Evolutionary conservation across 2,329 filamentous ascomycete species (phyloP).

Genomic region (Emergomyces africanus): DNA sequence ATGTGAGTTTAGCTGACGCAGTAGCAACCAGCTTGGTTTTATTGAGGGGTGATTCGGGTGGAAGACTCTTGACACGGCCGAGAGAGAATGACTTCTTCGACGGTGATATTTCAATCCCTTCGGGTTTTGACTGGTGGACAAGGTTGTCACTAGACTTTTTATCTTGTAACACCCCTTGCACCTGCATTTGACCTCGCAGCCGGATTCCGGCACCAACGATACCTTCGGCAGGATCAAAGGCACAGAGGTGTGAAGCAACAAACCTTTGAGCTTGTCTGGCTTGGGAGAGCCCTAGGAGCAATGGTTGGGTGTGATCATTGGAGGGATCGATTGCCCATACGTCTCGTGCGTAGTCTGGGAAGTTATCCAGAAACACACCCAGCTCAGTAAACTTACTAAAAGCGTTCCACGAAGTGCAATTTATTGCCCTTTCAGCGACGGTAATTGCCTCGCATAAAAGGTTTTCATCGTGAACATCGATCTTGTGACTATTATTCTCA

Average conservation of each 20-base stretch:
- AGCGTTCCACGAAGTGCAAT: conserved; percentile 50
- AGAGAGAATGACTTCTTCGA: conserved; percentile 20
- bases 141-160: conserved; percentile 11
- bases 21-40: conserved; percentile 60
- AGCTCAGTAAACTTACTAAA: conserved; percentile 65
- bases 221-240: conserved; percentile 26
- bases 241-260: conserved; percentile 30
- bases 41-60: conserved; percentile 40
- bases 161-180: conserved; percentile 11
- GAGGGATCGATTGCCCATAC: conserved; percentile 55
- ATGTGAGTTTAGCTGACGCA: conserved; percentile 74
- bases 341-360: conserved; percentile 47
- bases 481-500: conserved; percentile 44
- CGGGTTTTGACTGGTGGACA: conserved; percentile 15
- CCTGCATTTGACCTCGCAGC: conserved; percentile 19
- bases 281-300: conserved; percentile 47
- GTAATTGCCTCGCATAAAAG: conserved; percentile 53
- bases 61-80: conserved; percentile 14
- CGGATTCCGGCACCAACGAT: conserved; percentile 30
- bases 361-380: conserved; percentile 56
- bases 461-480: conserved; percentile 47
- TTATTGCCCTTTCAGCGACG: conserved; percentile 47
- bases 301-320: conserved; percentile 28
- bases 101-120: conserved; percentile 11
- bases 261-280: conserved; percentile 43